A percentile compares a stretch with the other conserved stretches of the same genome.
Evolutionary conservation across 2,329 filamentous ascomycete genomes (phyloP).

Genomic region (Waltergamsia citrina): DNA sequence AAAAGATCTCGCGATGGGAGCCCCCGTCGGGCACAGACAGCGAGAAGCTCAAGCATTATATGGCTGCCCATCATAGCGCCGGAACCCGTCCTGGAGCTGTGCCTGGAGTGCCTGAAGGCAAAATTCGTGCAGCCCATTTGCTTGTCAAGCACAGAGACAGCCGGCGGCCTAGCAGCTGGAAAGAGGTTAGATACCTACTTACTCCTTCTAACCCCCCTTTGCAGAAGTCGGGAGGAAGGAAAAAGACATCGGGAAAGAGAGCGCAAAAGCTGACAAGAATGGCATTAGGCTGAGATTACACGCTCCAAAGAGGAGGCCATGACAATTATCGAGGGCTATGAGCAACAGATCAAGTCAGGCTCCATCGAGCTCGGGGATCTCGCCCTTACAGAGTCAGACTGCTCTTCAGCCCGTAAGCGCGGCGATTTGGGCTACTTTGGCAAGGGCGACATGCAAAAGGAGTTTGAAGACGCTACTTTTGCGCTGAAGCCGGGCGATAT

Average conservation of each 20-base stretch:
- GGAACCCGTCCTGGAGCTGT: constrained; percentile 30
- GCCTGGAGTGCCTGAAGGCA: constrained; percentile 49
- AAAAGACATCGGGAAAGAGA: background rate
- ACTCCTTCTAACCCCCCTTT: too few relatives aligned
- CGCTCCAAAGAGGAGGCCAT: constrained; percentile 80
- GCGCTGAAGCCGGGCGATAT: constrained; percentile 79
- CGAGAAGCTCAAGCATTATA: constrained; percentile 87
- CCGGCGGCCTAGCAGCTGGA: constrained; percentile 86
- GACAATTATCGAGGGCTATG: constrained; percentile 65
- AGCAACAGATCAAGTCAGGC: constrained; percentile 66
- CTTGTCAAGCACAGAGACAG: constrained; percentile 90
- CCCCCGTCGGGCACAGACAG: constrained; percentile 81
- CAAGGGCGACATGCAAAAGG: constrained; percentile 93
- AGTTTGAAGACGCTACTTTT: constrained; percentile 95
- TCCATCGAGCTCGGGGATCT: constrained; percentile 67
- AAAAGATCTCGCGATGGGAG: constrained; percentile 91
- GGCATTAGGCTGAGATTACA: constrained; percentile 63
- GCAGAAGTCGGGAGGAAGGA: constrained; percentile 61
- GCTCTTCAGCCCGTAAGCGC: constrained; percentile 86
- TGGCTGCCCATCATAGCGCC: constrained; percentile 75
- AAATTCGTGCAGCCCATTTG: constrained; percentile 88
- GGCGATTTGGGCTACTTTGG: constrained; percentile 95
- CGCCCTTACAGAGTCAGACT: constrained; percentile 84
- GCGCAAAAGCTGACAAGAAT: too few relatives aligned
- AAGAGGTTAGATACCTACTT: too few relatives aligned